phyloP scores from a whole-genome alignment of 2,329 filamentous ascomycete genomes.

The Stagonosporopsis rhizophila region DNA sequence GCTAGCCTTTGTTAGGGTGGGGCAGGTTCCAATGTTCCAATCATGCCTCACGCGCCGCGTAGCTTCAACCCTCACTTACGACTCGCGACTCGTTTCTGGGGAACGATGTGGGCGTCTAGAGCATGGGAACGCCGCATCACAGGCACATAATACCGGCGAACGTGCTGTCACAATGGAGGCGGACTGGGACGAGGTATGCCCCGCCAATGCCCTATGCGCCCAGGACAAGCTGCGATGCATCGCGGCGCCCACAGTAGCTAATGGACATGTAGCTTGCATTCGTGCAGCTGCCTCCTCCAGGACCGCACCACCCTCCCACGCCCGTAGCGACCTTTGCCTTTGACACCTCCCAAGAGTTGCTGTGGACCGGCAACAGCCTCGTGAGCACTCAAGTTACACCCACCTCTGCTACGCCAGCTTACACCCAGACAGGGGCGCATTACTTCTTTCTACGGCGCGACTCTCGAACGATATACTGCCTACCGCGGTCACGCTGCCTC shows the following conservation, averaged over 20 bases:
- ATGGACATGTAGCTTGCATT: slow-evolving; percentile 70
- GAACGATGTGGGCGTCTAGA: slow-evolving; percentile 27
- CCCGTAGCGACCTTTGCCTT: slow-evolving; percentile 84
- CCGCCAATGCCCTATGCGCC: slow-evolving; percentile 8
- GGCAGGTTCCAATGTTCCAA: slow-evolving; percentile 10
- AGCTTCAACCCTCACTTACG: slow-evolving; percentile 32
- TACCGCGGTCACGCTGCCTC: slow-evolving; percentile 77
- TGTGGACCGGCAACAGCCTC: slow-evolving; percentile 93
- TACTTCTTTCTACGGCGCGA: slow-evolving; percentile 84
- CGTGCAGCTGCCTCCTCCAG: slow-evolving; percentile 80
- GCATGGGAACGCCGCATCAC: slow-evolving; percentile 36
- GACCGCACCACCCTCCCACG: slow-evolving; percentile 69
- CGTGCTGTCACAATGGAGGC: slow-evolving; percentile 55
- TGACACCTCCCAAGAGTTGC: slow-evolving; percentile 84
- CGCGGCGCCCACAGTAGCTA: slow-evolving; percentile 13
- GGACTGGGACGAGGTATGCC: slow-evolving; percentile 59
- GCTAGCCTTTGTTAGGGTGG: slow-evolving; percentile 9
- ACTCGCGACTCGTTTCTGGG: slow-evolving; percentile 26
- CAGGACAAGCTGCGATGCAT: slow-evolving; percentile 1
- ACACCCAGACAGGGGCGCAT: slow-evolving; percentile 74
- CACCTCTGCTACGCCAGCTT: slow-evolving; percentile 7
- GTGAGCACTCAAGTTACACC: slow-evolving; percentile 58
- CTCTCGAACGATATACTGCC: slow-evolving; percentile 88
- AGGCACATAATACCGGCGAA: slow-evolving; percentile 30
- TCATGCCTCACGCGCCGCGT: slow-evolving; percentile 29